phyloP scores from a whole-genome alignment of 2,329 filamentous ascomycete species.

The Phialocephala sp. region DNA sequence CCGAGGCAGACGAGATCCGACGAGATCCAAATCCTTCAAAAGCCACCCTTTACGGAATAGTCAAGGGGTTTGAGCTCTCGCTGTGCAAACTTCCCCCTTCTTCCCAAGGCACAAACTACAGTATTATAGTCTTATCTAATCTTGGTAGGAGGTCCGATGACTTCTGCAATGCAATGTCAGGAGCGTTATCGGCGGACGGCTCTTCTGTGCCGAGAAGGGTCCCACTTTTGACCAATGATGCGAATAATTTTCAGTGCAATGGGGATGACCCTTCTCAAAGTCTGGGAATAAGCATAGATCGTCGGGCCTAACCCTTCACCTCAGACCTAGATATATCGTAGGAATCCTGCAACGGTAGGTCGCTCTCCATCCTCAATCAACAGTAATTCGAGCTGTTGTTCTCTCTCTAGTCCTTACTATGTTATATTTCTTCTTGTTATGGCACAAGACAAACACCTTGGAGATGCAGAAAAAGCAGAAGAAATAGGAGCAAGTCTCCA shows the following conservation, averaged over 20 bases:
- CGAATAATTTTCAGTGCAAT: constrained; percentile 7
- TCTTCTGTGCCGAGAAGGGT: constrained; percentile 17
- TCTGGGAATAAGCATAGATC: constrained; percentile 24
- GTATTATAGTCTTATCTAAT: constrained; percentile 11
- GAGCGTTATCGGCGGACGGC: constrained; percentile 21
- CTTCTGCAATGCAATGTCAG: constrained; percentile 4
- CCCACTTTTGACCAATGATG: constrained; percentile 22
- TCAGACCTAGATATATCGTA: constrained; percentile 15
- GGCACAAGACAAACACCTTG: constrained; percentile 29
- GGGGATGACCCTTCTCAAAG: constrained; percentile 5
- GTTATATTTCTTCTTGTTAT: constrained; percentile 29
- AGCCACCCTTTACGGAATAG: no score
- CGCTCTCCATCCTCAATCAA: constrained; percentile 11
- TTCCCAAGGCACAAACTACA: not conserved
- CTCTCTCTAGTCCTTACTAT: constrained; percentile 22
- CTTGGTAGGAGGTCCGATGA: constrained; percentile 17
- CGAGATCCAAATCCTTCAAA: no score
- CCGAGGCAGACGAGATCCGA: not conserved
- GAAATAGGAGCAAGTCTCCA: constrained; percentile 28
- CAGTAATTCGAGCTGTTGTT: constrained; percentile 1
- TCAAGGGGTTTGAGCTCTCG: not conserved
- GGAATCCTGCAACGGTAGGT: constrained; percentile 16
- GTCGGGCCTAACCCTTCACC: constrained; percentile 16
- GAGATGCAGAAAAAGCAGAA: constrained; percentile 33
- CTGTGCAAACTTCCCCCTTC: not conserved